A percentile compares a stretch with the other conserved stretches of the same genome.
Evolutionary conservation across 73 alveolate genomes (phyloP).

Genomic region (Urostyla sp.): DNA sequence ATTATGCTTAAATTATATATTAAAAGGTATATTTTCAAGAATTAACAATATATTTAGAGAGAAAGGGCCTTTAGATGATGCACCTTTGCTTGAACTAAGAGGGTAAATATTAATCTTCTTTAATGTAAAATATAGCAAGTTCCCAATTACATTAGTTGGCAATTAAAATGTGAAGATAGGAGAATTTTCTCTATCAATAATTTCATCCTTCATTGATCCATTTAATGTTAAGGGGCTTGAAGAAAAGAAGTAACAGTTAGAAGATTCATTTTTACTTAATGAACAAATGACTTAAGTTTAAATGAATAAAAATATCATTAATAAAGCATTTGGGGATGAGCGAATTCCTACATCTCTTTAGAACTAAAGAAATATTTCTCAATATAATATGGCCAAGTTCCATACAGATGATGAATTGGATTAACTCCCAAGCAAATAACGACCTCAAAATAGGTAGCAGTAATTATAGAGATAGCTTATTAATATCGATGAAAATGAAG

Average conservation of each 20-base stretch:
- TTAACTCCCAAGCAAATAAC: slow-evolving; percentile 38
- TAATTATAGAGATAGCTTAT: slow-evolving; percentile 30
- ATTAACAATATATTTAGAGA: slow-evolving; percentile 12
- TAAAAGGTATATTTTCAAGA: not conserved
- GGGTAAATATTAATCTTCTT: slow-evolving; percentile 20
- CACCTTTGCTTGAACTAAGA: slow-evolving; percentile 58
- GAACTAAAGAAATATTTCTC: not conserved
- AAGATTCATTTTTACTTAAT: too few species aligned
- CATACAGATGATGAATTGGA: slow-evolving; percentile 31
- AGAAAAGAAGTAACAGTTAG: not conserved
- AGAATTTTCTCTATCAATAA: slow-evolving; percentile 31
- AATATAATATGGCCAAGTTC: not conserved
- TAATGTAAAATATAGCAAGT: not conserved
- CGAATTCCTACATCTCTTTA: slow-evolving; percentile 47
- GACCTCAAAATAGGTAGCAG: slow-evolving; percentile 20
- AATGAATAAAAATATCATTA: slow-evolving; percentile 15
- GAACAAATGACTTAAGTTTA: slow-evolving; percentile 7
- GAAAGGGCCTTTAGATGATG: slow-evolving; percentile 30
- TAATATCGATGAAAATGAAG: slow-evolving; percentile 53
- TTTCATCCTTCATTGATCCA: slow-evolving; percentile 8
- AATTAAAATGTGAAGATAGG: slow-evolving; percentile 55
- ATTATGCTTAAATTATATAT: slow-evolving; percentile 57
- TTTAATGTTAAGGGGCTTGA: not conserved
- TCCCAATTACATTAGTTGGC: slow-evolving; percentile 53
- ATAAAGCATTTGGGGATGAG: slow-evolving; percentile 48